phyloP scores from a whole-genome alignment of 2,329 filamentous ascomycete species.

The Fusarium goolgardi region DNA sequence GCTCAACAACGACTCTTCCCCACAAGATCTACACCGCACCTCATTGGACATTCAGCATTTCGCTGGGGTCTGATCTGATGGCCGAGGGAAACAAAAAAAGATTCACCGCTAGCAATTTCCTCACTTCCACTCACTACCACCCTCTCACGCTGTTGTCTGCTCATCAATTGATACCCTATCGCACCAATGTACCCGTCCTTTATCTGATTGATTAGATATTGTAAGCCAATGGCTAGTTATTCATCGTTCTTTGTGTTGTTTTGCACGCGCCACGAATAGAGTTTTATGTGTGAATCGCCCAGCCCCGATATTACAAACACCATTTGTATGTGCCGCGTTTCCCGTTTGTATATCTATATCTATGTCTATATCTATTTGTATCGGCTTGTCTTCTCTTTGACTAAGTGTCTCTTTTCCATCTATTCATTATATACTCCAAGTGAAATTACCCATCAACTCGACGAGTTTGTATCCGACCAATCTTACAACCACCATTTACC shows the following conservation, averaged over 20 bases:
- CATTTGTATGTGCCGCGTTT: slow-evolving; percentile 23
- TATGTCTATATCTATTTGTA: not conserved
- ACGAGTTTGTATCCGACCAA: not conserved
- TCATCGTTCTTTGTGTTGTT: slow-evolving; percentile 7
- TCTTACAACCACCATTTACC: not conserved
- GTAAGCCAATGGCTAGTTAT: slow-evolving; percentile 25
- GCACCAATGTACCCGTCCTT: not conserved
- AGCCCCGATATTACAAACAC: slow-evolving; percentile 20
- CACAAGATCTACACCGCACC: slow-evolving; percentile 22
- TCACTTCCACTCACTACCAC: slow-evolving; percentile 14
- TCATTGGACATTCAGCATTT: slow-evolving; percentile 28
- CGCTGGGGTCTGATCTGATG: slow-evolving; percentile 17
- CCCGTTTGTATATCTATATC: slow-evolving; percentile 1
- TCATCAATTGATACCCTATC: slow-evolving; percentile 16
- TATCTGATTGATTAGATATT: slow-evolving; percentile 10
- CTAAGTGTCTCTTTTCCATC: not conserved
- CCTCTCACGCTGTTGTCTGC: slow-evolving; percentile 2
- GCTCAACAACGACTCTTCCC: slow-evolving; percentile 30
- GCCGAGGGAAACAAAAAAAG: slow-evolving; percentile 2
- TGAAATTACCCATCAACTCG: not conserved
- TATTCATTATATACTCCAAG: slow-evolving; percentile 6
- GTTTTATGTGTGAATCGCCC: slow-evolving; percentile 33
- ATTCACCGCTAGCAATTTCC: slow-evolving; percentile 34
- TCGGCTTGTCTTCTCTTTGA: not conserved
- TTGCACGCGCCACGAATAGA: slow-evolving; percentile 15